Evolutionary conservation across 1,284 basidiomycete genomes (phyloP), one percentile per base, ranked within the genome.

Genomic region (Marasmius fiardii): DNA sequence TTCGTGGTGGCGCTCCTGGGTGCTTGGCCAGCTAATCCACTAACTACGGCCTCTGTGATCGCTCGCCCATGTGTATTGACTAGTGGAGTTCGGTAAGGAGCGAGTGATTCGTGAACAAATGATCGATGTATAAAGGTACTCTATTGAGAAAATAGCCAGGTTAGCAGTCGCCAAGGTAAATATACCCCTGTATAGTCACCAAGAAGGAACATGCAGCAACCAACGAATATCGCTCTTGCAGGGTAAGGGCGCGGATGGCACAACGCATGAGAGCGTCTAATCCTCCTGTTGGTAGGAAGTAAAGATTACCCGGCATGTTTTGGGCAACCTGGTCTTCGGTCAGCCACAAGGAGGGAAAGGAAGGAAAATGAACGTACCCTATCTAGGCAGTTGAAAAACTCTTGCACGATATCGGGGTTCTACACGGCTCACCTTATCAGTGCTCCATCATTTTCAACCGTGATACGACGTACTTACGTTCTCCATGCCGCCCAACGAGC

Each of bases 341-440:
- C 50, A 52, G 18, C 41, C 31, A 43, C 41, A 51, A 35, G 41
- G 11, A 55, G 53, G 50, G 20, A 49, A 41, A 31, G 11, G 34
- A 11, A 10, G 41, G 50, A n/a, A 47, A 43, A 52, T 8, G 18
- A 23, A 70, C 78, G 55, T 56, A 88, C 88, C 51, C 79, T 77
- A 52, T 90, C 87, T 74, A 90, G 80, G 64, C 86, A 93, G 26
- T 80, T 80, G 72, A 94, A 95, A 71, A 94, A 94, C 24, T 85
- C 86, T 67, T 93, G 92, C 1, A 93, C 90, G 24, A 95, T 82
- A 67, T 95, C 93, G 0, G 93, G 93, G 65, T 95, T 90, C 87
- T 90, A 51, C 28, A 31, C 4, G 50, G n/a, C 20, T 57, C 23
- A 56, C 18, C 34, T 34, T 14, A 11, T 35, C 14, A 39, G n/a